Percentiles rank a stretch among this genome's conserved stretches.
Conservation (phyloP, 2,329 filamentous ascomycete species). For the Scopulariopsis brevicaulis region DNA sequence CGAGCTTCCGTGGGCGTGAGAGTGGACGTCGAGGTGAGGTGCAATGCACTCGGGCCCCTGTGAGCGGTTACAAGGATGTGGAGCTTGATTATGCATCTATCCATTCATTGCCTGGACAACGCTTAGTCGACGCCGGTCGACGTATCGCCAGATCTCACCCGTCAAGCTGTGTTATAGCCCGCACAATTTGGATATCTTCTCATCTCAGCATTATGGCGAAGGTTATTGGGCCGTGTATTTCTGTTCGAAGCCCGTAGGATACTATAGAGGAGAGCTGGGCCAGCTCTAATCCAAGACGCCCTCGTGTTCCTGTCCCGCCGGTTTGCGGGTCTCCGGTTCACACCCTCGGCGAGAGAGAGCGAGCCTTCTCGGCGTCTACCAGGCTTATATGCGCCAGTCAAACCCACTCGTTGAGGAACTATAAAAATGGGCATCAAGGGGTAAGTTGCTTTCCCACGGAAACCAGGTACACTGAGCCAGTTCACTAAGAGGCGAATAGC, state of each 20-base stretch:
- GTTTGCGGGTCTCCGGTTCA: background rate
- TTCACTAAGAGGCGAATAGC: conserved; percentile 31
- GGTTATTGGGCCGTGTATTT: too few species aligned
- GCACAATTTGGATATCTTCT: background rate
- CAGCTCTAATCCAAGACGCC: too few species aligned
- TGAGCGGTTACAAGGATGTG: background rate
- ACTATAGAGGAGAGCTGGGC: too few species aligned
- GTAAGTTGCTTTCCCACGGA: conserved; percentile 22
- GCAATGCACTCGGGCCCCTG: background rate
- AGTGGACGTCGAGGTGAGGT: background rate
- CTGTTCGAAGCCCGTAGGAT: too few species aligned
- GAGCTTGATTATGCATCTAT: background rate
- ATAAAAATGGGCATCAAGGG: conserved; percentile 55
- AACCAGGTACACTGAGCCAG: conserved; percentile 1
- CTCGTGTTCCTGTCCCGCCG: too few species aligned
- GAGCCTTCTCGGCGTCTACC: background rate
- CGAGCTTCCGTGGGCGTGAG: background rate
- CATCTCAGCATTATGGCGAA: too few species aligned
- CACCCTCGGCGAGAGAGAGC: background rate
- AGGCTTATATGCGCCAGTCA: background rate
- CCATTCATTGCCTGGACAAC: background rate
- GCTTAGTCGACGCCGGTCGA: background rate
- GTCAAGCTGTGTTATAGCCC: background rate
- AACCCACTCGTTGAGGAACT: background rate
- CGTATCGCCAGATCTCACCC: background rate